Percentiles rank a stretch among this genome's conserved stretches.
Evolutionary conservation across 2,329 filamentous ascomycete species (phyloP).

Genomic region (Diaporthe batatas): DNA sequence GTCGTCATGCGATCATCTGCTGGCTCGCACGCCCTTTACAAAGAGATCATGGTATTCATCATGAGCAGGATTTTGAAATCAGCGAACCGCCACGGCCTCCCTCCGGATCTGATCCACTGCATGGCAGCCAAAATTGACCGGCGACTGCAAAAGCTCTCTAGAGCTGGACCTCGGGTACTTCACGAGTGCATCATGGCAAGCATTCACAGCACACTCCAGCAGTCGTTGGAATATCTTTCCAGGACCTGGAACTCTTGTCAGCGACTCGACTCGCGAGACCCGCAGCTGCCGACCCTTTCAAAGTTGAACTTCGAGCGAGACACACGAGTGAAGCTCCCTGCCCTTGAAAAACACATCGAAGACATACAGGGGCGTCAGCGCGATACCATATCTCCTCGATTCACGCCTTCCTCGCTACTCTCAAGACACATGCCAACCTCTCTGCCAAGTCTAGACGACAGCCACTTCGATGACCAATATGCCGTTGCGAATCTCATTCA

Average conservation of each 20-base stretch:
- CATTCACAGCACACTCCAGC: background rate
- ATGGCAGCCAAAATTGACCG: constrained; percentile 61
- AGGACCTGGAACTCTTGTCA: background rate
- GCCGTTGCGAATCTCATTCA: constrained; percentile 49
- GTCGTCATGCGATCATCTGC: constrained; percentile 38
- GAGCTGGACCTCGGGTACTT: background rate
- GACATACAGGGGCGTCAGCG: background rate
- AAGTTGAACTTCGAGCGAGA: constrained; percentile 44
- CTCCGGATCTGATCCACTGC: constrained; percentile 51
- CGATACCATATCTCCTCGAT: background rate
- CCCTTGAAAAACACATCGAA: constrained; percentile 35
- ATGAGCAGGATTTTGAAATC: constrained; percentile 54
- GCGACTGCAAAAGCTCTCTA: constrained; percentile 56
- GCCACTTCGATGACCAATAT: constrained; percentile 29
- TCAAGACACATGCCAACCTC: background rate
- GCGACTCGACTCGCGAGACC: background rate
- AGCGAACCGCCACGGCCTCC: constrained; percentile 40
- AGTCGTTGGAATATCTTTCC: background rate
- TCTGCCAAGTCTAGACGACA: constrained; percentile 21
- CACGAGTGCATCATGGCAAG: background rate
- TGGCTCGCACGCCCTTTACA: constrained; percentile 55
- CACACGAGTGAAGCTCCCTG: constrained; percentile 38
- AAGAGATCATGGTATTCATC: constrained; percentile 63
- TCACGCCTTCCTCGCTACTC: constrained; percentile 7
- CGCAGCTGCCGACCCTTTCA: constrained; percentile 36